A percentile compares a stretch with the other conserved stretches of the same genome.
These are phyloP conservation scores for Apophysomyces ossiformis DNA, from an alignment of 371 early-diverging fungal genomes.

Conservation along the genomic window DNA sequence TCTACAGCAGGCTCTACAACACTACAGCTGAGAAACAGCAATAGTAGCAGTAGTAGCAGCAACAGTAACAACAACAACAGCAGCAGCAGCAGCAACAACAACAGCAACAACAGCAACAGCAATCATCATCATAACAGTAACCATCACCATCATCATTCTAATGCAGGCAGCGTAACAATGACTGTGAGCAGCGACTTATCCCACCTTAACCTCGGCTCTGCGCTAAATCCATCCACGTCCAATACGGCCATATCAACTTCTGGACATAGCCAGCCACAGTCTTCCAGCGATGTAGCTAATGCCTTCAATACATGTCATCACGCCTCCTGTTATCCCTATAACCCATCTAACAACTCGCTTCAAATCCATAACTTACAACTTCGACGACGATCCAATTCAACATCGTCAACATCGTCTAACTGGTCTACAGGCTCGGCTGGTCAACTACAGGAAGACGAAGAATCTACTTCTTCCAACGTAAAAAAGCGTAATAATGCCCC, in stretches of 20 bases:
- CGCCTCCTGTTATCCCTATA: conserved; percentile 16
- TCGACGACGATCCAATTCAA: conserved; percentile 46
- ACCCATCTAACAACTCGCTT: conserved; percentile 20
- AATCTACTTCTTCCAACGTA: conserved; percentile 16
- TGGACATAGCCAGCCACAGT: conserved; percentile 9
- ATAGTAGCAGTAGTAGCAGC: conserved; percentile 12
- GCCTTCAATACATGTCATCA: conserved; percentile 18
- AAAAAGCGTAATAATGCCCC: conserved; percentile 21
- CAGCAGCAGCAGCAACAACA: no score
- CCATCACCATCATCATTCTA: no score
- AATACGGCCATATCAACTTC: conserved; percentile 18
- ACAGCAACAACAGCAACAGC: no score
- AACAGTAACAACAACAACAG: conserved; percentile 8
- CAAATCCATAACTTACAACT: conserved; percentile 31
- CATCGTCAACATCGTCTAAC: conserved; percentile 35
- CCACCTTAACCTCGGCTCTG: conserved; percentile 20
- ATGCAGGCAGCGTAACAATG: conserved; percentile 6
- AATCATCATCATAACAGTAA: no score
- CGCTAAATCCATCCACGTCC: background rate
- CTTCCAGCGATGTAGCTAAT: conserved; percentile 12
- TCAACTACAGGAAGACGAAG: conserved; percentile 15
- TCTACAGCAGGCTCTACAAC: conserved; percentile 18
- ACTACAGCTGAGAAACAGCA: conserved; percentile 13
- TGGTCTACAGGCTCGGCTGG: conserved; percentile 15
- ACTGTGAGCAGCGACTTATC: conserved; percentile 24